Base-by-base conservation (phyloP, 352 stramenopile genomes). In the Globisporangium carolinianum region DNA sequence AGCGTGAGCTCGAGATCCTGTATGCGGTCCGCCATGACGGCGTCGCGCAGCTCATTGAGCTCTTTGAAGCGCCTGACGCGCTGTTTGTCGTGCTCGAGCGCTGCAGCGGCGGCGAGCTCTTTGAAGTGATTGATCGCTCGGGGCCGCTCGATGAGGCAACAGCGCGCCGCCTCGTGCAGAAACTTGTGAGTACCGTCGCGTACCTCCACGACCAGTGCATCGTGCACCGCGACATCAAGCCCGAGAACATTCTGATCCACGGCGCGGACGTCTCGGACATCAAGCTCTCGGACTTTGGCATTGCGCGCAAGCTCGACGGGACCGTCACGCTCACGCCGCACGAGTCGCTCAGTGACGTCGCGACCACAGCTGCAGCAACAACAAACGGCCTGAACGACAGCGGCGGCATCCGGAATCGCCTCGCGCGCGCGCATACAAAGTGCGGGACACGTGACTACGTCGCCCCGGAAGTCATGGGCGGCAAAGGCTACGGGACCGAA, bases 401-500 rank as follows among this genome's bases (percentile, higher is more conserved):
- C 37, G 60, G 61, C 38, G 66, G 55, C 36, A 74, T 89, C 35
- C 77, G 80, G 45, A 90, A 89, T 61, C 77, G 79, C n/a, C 76
- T 88, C 60, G 81, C 71, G 9, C 69, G 78, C 46, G 77, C 72
- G 6, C 76, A 90, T 73, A 96, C 70, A 67, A 96, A 79, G 77
- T 94, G 83, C 48, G 83, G 83, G 37, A 91, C 81, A 52, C 80
- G 81, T 15, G 81, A 91, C 68, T 94, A 91, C 65, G 83, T 94
- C 32, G 83, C 83, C 4, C 83, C 83, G 0, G 83, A 94, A 57
- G 82, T 94, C 51, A 91, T 91, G 81, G 74, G 79, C 59, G 82
- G 80, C 74, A 96, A 98, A 58, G 86, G 86, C 35, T 98, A 98
- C 63, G 92, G 96, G 69, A 87, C 92, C 24, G 91, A 96, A 51